Conservation (phyloP, 1,284 basidiomycete species). For the Naganishia liquefaciens region DNA sequence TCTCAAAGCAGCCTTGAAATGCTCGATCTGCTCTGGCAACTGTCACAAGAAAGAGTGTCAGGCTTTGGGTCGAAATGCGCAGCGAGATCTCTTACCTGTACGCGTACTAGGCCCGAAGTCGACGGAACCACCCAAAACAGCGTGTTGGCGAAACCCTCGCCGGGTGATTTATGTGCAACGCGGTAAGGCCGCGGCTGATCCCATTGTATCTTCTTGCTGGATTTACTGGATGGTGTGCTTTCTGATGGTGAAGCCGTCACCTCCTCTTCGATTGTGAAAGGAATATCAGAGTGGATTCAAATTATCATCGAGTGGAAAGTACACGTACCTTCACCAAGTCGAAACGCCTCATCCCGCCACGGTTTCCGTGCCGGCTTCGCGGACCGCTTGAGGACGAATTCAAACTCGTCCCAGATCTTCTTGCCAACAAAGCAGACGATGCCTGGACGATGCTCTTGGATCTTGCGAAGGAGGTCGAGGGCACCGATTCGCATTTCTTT, state of each 20-base stretch:
- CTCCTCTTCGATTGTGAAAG: not conserved
- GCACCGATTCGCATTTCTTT: conserved; percentile 61
- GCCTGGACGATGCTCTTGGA: conserved; percentile 60
- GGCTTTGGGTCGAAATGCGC: not conserved
- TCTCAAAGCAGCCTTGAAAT: conserved; percentile 37
- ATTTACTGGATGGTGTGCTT: not conserved
- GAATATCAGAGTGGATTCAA: not conserved
- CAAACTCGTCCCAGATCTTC: conserved; percentile 64
- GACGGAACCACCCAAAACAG: conserved; percentile 52
- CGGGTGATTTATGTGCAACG: conserved; percentile 34
- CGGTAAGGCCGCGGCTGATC: conserved; percentile 40
- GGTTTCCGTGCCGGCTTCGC: conserved; percentile 21
- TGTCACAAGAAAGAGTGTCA: conserved; percentile 22
- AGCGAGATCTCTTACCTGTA: conserved; percentile 39
- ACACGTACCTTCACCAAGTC: not conserved
- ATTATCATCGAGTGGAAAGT: no score
- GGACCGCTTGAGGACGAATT: conserved; percentile 49
- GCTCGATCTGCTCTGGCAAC: conserved; percentile 42
- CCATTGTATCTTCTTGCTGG: conserved; percentile 36
- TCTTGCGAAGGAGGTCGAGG: conserved; percentile 61
- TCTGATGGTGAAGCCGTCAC: not conserved
- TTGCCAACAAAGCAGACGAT: conserved; percentile 73
- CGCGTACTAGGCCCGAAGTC: conserved; percentile 52
- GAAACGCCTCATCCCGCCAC: not conserved
- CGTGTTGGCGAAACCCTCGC: conserved; percentile 35